Percentiles rank a stretch among this genome's conserved stretches.
These are phyloP conservation scores for Gossypium arboreum DNA, from an alignment of 345 rosid genomes.

Conservation along the genomic window DNA sequence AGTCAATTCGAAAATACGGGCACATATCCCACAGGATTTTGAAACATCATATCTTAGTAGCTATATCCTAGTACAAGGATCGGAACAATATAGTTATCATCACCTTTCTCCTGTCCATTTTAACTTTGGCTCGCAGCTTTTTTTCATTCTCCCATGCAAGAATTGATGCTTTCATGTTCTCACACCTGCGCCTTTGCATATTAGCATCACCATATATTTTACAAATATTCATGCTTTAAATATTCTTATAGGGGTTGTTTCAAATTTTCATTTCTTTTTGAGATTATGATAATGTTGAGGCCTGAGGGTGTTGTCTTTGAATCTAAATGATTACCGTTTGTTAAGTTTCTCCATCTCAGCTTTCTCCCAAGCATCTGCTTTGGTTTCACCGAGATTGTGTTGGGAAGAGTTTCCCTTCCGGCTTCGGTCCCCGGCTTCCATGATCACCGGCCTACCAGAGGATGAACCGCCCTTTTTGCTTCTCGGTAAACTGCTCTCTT, in stretches of 20 bases:
- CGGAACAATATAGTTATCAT: not conserved
- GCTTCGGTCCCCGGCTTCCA: constrained; percentile 13
- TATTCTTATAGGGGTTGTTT: not conserved
- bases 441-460: constrained; percentile 19
- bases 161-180: constrained; percentile 50
- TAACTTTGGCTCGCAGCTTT: constrained; percentile 49
- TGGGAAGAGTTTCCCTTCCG: constrained; percentile 18
- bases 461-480: constrained; percentile 25
- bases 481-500: constrained; percentile 14
- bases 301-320: not conserved
- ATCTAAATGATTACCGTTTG: constrained; percentile 31
- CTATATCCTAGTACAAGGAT: not conserved
- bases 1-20: not conserved
- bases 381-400: constrained; percentile 25
- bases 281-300: not conserved
- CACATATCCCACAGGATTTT: too few relatives aligned
- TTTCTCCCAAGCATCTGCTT: constrained; percentile 69
- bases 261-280: not conserved
- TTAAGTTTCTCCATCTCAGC: constrained; percentile 43
- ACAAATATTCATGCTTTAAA: not conserved
- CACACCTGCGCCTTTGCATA: constrained; percentile 42
- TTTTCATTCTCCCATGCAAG: constrained; percentile 66
- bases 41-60: too few relatives aligned
- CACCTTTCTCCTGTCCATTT: constrained; percentile 63
- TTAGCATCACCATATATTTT: not conserved